phyloP scores from a whole-genome alignment of 139 green algal genomes.

The Deuterostichococcus epilithicus region DNA sequence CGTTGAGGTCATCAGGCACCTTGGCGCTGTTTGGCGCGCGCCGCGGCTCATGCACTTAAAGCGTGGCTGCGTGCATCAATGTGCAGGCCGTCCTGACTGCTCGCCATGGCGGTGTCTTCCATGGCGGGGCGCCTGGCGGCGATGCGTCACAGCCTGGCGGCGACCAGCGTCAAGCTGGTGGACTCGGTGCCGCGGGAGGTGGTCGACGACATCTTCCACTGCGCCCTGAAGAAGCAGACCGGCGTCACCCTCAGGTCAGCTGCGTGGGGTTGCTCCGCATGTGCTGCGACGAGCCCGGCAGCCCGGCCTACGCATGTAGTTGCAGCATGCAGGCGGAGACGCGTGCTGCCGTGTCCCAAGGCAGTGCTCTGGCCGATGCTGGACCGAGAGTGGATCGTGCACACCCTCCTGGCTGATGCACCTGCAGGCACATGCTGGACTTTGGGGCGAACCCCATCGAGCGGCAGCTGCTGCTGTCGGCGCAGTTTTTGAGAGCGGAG shows the following conservation, averaged over 20 bases:
- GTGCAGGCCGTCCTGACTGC: too few relatives aligned
- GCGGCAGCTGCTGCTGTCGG: slow-evolving; percentile 87
- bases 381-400: slow-evolving; percentile 3
- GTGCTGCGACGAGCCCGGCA: too few relatives aligned
- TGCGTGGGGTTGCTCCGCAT: too few relatives aligned
- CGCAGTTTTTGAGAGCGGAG: slow-evolving; percentile 97
- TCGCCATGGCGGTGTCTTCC: neutral
- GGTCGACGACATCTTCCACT: slow-evolving; percentile 88
- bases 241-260: slow-evolving; percentile 89
- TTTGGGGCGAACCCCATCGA: slow-evolving; percentile 92
- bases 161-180: neutral
- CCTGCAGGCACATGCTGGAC: slow-evolving; percentile 79
- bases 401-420: neutral
- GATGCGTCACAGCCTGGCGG: neutral
- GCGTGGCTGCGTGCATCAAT: too few relatives aligned
- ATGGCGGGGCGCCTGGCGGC: neutral
- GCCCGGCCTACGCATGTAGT: too few relatives aligned
- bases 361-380: too few relatives aligned
- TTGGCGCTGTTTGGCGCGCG: too few relatives aligned
- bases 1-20: too few relatives aligned
- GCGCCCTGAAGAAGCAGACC: slow-evolving; percentile 90
- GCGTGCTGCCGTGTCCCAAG: too few relatives aligned
- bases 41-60: neutral
- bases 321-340: too few relatives aligned
- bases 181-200: slow-evolving; percentile 35